Evolutionary conservation across 768 basidiomycete genomes (phyloP).

Genomic region (Russula emetica): DNA sequence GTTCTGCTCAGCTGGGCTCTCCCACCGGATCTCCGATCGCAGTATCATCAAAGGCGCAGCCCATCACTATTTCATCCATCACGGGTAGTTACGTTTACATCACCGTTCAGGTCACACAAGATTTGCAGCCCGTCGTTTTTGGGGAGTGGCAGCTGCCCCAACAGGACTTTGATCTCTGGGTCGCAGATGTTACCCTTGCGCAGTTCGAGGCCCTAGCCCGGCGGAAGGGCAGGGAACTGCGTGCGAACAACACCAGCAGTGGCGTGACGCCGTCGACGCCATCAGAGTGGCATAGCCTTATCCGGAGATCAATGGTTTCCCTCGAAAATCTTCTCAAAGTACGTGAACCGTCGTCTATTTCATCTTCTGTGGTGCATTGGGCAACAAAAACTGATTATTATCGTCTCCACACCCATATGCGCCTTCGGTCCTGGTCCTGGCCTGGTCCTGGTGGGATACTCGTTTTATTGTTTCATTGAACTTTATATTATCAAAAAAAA

Average conservation of each 20-base stretch:
- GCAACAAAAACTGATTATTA: constrained; percentile 15
- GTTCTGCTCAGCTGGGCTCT: constrained; percentile 43
- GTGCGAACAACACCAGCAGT: constrained; percentile 20
- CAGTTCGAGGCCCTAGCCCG: constrained; percentile 73
- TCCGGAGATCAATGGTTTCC: constrained; percentile 60
- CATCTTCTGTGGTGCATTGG: constrained; percentile 3
- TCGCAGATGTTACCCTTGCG: constrained; percentile 75
- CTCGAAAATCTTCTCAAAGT: constrained; percentile 76
- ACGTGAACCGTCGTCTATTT: constrained; percentile 21
- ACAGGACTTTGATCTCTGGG: constrained; percentile 66
- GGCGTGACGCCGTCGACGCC: constrained; percentile 28
- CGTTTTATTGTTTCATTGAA: constrained; percentile 18
- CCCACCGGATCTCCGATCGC: constrained; percentile 59
- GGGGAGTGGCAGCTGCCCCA: constrained; percentile 73
- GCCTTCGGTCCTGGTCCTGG: constrained; percentile 5
- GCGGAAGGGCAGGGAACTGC: constrained; percentile 45
- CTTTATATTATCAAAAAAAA: too few species aligned
- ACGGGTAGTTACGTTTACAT: constrained; percentile 84
- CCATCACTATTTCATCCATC: constrained; percentile 83
- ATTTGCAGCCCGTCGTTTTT: constrained; percentile 84
- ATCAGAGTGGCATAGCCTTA: constrained; percentile 45
- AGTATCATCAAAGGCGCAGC: constrained; percentile 44
- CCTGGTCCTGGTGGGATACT: constrained; percentile 1
- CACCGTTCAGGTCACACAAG: constrained; percentile 87
- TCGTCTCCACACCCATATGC: background rate